Conservation (phyloP, 352 stramenopile genomes). For the Globisporangium sylvaticum region DNA sequence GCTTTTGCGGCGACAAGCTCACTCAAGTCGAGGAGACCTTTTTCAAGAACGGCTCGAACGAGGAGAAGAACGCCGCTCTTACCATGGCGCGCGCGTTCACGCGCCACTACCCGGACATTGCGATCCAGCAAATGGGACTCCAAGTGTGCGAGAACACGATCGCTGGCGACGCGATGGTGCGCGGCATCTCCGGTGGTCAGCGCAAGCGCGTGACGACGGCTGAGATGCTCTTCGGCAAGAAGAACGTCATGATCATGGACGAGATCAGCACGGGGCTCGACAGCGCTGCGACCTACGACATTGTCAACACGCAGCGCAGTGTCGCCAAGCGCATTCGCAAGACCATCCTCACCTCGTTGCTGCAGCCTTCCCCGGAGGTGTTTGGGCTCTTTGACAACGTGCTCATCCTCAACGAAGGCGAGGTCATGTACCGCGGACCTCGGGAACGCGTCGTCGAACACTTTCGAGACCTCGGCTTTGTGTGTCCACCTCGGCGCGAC, state of each 20-base stretch:
- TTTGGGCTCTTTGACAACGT: constrained; percentile 89
- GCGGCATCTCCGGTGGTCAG: constrained; percentile 81
- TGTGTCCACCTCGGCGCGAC: constrained; percentile 25
- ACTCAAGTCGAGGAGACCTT: constrained; percentile 28
- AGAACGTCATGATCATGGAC: constrained; percentile 78
- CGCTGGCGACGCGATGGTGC: constrained; percentile 48
- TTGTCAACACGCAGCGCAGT: constrained; percentile 47
- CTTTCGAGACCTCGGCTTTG: constrained; percentile 54
- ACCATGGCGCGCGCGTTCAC: constrained; percentile 10
- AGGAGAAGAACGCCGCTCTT: constrained; percentile 19
- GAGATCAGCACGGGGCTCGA: constrained; percentile 93
- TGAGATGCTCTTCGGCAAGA: constrained; percentile 71
- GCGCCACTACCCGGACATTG: constrained; percentile 25
- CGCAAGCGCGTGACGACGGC: constrained; percentile 87
- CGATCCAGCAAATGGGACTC: constrained; percentile 26
- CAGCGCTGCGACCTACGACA: constrained; percentile 60
- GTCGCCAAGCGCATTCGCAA: constrained; percentile 17
- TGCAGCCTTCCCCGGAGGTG: constrained; percentile 85
- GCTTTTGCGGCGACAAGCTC: constrained; percentile 20
- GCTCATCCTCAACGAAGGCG: constrained; percentile 79
- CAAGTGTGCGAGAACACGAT: constrained; percentile 43
- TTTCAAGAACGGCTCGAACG: constrained; percentile 25
- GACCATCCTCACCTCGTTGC: constrained; percentile 46
- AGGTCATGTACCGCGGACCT: constrained; percentile 82
- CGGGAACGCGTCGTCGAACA: constrained; percentile 49